Conservation (phyloP, 108 stramenopile species). For the Aurantiochytrium sp. region DNA sequence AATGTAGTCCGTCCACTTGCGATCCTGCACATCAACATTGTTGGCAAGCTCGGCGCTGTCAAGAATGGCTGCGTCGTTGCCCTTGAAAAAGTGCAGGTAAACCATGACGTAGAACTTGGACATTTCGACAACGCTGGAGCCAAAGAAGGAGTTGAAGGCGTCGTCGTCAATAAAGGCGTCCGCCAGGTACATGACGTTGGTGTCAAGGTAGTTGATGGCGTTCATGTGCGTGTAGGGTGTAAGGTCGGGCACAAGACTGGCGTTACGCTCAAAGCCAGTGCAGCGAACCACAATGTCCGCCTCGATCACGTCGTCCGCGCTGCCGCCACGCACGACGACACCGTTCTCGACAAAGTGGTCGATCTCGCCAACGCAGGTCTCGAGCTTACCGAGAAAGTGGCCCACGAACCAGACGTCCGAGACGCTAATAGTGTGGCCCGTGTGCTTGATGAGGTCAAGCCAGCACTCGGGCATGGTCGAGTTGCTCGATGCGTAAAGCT, state of each 20-base stretch:
- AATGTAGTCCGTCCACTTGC: constrained; percentile 16
- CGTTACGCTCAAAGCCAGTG: neutral
- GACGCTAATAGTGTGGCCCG: neutral
- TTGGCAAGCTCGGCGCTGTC: neutral
- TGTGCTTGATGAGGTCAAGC: neutral
- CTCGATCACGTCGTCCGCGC: neutral
- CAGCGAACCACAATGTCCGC: neutral
- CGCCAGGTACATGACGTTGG: constrained; percentile 13
- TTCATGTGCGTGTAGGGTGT: neutral
- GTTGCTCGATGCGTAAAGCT: neutral
- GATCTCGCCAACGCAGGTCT: constrained; percentile 4
- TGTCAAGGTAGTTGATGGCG: neutral
- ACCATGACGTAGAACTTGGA: constrained; percentile 17
- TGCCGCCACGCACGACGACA: neutral
- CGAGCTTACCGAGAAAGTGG: neutral
- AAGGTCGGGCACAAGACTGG: neutral
- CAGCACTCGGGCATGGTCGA: neutral
- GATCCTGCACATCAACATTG: neutral
- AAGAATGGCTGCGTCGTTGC: neutral
- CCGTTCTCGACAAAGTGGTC: constrained; percentile 18
- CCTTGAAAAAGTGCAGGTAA: constrained; percentile 6
- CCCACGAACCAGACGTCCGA: constrained; percentile 7
- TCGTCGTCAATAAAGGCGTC: constrained; percentile 16
- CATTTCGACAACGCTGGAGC: neutral
- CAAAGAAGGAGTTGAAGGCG: constrained; percentile 21